phyloP scores from a whole-genome alignment of 225 moss, liverwort and hornwort genomes.

The Ulota crispa region DNA sequence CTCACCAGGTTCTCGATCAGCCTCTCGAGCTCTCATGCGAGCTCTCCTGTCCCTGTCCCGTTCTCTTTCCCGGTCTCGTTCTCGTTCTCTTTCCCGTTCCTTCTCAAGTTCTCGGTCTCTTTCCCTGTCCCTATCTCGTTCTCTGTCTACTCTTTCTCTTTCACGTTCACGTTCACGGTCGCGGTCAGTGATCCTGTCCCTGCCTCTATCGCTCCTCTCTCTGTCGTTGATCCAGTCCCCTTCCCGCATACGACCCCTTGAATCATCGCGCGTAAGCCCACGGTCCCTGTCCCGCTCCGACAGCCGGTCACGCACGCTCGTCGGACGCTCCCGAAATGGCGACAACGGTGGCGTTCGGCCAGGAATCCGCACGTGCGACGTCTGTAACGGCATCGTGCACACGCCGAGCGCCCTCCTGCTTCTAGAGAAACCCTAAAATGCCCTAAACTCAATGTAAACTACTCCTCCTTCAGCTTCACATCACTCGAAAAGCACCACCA shows the following conservation, averaged over 20 bases:
- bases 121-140: constrained; percentile 37
- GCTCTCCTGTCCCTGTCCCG: constrained; percentile 52
- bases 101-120: constrained; percentile 28
- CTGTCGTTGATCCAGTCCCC: constrained; percentile 41
- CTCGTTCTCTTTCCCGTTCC: constrained; percentile 38
- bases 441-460: constrained; percentile 30
- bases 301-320: constrained; percentile 37
- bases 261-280: constrained; percentile 35
- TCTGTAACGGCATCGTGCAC: constrained; percentile 45
- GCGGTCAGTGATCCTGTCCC: constrained; percentile 45
- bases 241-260: constrained; percentile 43
- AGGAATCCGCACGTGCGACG: constrained; percentile 41
- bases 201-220: constrained; percentile 35
- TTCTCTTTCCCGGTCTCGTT: constrained; percentile 48
- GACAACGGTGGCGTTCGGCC: constrained; percentile 47
- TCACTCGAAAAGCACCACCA: not conserved
- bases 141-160: constrained; percentile 36
- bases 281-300: constrained; percentile 46
- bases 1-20: constrained; percentile 61
- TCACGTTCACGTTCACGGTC: constrained; percentile 44
- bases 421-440: constrained; percentile 9
- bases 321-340: constrained; percentile 45
- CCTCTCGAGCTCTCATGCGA: constrained; percentile 43
- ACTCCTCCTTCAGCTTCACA: constrained; percentile 7
- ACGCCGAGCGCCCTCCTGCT: constrained; percentile 14